Base-by-base conservation (phyloP, 2,329 filamentous ascomycete species). In the Apiospora saccharicola region DNA sequence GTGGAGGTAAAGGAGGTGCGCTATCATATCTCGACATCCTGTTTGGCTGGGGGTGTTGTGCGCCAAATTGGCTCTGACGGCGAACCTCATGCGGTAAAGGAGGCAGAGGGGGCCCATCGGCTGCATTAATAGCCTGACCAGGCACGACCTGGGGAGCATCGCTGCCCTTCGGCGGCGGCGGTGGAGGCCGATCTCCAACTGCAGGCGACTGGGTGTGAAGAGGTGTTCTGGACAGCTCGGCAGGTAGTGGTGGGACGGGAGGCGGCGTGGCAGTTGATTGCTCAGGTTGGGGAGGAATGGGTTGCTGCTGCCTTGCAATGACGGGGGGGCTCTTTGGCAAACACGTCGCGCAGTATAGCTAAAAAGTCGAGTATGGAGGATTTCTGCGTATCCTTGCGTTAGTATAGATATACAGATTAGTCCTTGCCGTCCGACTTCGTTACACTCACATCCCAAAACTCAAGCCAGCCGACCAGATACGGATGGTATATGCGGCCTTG, bases 401-500 rank as follows among this genome's bases (percentile, higher is more conserved):
- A 81, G 76, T 34, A 72, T 47, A 13, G 1, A n/a, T 1, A 7
- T 57, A n/a, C 30, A 16, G 6, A 57, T 22, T 26, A 68, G 34
- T 24, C 24, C 37, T 44, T 49, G 30, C n/a, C 30, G 37, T 22
- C 64, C 13, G 41, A 67, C 26, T 69, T 22, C 13, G 8, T 34
- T 69, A 41, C 68, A 90, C 93, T 85, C 82, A 97, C 94, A 90
- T 98, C 94, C 93, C 94, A 96, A 77, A 93, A 96, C 76, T 94
- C 91, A 44, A 88, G 86, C 96, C 96, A 99, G 74, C 94, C 92
- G 44, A 94, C 94, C 67, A 99, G 86, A 81, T 98, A 99, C 49
- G 96, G 96, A 81, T 99, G 96, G 81, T 98, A 99, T 75, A 98
- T 90, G 80, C 94, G 92, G 37, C 96, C 96, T 79, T 98, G 96